Evolutionary conservation across 129 eudicot species (phyloP).

Genomic region (Pulicaria dysenterica): DNA sequence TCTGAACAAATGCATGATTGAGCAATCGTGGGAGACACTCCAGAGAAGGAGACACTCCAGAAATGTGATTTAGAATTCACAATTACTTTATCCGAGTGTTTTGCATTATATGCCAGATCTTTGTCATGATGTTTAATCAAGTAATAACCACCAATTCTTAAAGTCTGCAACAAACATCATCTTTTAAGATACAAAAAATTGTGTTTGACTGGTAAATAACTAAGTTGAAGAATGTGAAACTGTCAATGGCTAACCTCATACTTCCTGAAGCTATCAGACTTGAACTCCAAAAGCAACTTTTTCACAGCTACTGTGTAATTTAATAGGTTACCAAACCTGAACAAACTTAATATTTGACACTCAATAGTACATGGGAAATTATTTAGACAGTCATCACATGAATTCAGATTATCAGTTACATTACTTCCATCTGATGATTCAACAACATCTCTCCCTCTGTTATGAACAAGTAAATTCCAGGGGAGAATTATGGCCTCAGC

Average conservation of each 20-base stretch:
- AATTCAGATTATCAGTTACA: conserved; percentile 16
- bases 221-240: conserved; percentile 2
- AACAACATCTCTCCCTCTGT: conserved; percentile 27
- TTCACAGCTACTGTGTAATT: conserved; percentile 34
- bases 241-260: conserved; percentile 53
- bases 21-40: conserved; percentile 31
- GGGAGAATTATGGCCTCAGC: conserved; percentile 74
- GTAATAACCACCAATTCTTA: conserved; percentile 64
- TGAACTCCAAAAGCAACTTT: conserved; percentile 71
- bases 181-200: conserved; percentile 15
- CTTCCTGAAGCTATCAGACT: conserved; percentile 50
- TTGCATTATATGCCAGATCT: conserved; percentile 42
- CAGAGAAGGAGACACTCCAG: conserved; percentile 61
- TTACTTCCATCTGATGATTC: conserved; percentile 33
- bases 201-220: neutral
- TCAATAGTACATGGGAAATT: conserved; percentile 50
- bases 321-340: conserved; percentile 29
- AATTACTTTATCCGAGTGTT: conserved; percentile 37
- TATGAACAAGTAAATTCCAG: conserved; percentile 60
- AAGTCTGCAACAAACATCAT: conserved; percentile 43
- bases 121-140: conserved; percentile 55
- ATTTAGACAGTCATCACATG: conserved; percentile 25
- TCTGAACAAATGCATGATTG: too few species aligned
- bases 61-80: conserved; percentile 45
- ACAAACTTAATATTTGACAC: conserved; percentile 27